phyloP scores from a whole-genome alignment of 192 early-diverging fungal species.

The Gigaspora rosea region DNA sequence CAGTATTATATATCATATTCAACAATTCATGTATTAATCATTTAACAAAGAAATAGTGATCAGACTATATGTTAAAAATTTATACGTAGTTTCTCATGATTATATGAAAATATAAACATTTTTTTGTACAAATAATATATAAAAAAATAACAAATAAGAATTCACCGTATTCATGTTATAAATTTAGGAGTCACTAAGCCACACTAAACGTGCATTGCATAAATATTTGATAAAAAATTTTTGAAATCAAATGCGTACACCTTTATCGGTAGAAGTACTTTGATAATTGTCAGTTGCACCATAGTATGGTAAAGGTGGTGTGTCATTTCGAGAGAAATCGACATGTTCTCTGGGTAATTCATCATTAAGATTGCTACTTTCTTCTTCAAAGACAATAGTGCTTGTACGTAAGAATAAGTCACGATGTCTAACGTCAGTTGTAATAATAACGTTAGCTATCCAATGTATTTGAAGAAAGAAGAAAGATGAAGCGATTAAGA shows the following conservation, averaged over 20 bases:
- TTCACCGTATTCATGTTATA: neutral
- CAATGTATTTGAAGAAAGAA: constrained; percentile 22
- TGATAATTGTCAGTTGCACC: neutral
- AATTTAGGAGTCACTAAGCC: neutral
- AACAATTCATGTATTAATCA: no score
- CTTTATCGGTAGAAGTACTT: neutral
- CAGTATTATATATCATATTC: no score
- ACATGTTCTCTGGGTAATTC: neutral
- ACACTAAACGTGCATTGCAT: neutral
- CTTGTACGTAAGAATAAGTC: neutral
- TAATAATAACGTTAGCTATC: constrained; percentile 21
- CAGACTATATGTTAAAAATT: no score
- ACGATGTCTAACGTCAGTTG: neutral
- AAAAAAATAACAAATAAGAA: neutral
- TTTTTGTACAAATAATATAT: constrained; percentile 4
- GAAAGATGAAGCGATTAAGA: neutral
- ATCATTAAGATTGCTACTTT: neutral
- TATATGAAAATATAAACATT: neutral
- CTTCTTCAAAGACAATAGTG: constrained; percentile 24
- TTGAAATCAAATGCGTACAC: neutral
- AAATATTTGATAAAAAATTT: neutral
- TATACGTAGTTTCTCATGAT: neutral
- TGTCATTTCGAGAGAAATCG: neutral
- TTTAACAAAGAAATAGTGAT: no score
- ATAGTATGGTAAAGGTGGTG: neutral